Conservation (phyloP, 805 yeast species). For the Metschnikowia cerradonensis region DNA sequence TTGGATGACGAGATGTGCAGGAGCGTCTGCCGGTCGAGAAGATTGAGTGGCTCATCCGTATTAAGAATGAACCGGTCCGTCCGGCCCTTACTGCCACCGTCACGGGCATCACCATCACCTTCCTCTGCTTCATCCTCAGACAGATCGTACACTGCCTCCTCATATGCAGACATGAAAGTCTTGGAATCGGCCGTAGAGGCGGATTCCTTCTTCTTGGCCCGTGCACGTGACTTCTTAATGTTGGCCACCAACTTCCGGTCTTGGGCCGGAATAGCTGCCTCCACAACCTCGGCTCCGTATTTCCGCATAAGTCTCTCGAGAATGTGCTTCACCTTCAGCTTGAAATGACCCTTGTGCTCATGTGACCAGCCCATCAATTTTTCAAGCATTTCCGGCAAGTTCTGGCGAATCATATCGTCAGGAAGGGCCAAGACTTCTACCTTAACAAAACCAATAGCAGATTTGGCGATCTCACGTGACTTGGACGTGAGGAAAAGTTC, state of each 20-base stretch:
- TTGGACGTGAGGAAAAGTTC: constrained; percentile 87
- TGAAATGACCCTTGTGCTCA: constrained; percentile 94
- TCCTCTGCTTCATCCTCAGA: constrained; percentile 54
- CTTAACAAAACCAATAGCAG: constrained; percentile 91
- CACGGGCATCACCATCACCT: constrained; percentile 43
- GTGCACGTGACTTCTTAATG: constrained; percentile 79
- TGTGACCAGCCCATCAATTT: constrained; percentile 89
- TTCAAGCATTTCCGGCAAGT: constrained; percentile 60
- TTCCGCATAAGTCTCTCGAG: constrained; percentile 87
- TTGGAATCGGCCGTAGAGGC: constrained; percentile 42
- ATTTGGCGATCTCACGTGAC: constrained; percentile 88
- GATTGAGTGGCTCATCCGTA: constrained; percentile 77
- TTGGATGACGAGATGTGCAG: constrained; percentile 86
- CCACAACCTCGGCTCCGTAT: constrained; percentile 85
- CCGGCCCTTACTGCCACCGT: constrained; percentile 22
- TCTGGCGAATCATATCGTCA: constrained; percentile 64
- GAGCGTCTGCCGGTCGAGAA: constrained; percentile 78
- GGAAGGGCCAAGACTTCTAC: constrained; percentile 83
- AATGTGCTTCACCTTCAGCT: constrained; percentile 87
- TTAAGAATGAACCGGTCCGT: constrained; percentile 71
- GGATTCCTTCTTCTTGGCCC: constrained; percentile 71
- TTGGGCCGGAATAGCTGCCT: constrained; percentile 81
- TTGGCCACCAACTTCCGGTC: constrained; percentile 80
- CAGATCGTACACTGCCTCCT: constrained; percentile 78
- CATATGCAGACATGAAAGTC: constrained; percentile 80